Percentiles rank a stretch among this genome's conserved stretches.
These are phyloP conservation scores for Solanum rostratum DNA, from an alignment of 257 asterid genomes.

Conservation along the genomic window DNA sequence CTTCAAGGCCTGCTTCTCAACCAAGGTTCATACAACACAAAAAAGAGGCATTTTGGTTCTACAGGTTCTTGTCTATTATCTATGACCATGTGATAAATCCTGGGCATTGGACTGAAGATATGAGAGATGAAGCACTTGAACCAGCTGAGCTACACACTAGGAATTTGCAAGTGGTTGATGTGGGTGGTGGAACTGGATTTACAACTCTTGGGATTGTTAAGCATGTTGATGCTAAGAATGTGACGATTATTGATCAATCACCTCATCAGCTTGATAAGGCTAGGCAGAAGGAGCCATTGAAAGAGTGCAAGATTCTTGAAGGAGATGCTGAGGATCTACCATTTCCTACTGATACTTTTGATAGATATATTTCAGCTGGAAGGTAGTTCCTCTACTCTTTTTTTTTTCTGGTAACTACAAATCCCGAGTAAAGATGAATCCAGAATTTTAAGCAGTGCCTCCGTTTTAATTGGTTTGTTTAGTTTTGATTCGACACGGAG, in stretches of 20 bases:
- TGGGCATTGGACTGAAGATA: conserved; percentile 88
- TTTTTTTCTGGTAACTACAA: background rate
- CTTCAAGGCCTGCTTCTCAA: conserved; percentile 74
- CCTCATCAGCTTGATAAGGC: conserved; percentile 99
- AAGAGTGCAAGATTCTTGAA: conserved; percentile 75
- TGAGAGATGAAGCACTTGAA: conserved; percentile 95
- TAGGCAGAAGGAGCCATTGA: conserved; percentile 73
- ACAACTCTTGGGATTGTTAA: conserved; percentile 91
- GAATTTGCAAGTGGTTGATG: conserved; percentile 70
- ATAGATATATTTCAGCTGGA: conserved; percentile 89
- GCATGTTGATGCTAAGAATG: conserved; percentile 86
- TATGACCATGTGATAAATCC: conserved; percentile 32
- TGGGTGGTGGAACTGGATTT: conserved; percentile 95
- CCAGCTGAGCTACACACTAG: conserved; percentile 64
- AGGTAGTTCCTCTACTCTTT: conserved; percentile 31
- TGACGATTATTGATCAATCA: conserved; percentile 96
- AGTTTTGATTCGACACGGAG: too few species aligned
- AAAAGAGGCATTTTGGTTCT: conserved; percentile 92
- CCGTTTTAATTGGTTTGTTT: too few species aligned
- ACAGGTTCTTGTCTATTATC: conserved; percentile 29
- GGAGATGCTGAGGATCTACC: conserved; percentile 99
- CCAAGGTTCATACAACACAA: conserved; percentile 92
- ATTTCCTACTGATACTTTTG: conserved; percentile 57
- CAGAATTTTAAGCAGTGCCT: too few species aligned
- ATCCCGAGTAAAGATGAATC: too few species aligned